These are phyloP conservation scores for Yarrowia porcina DNA, from an alignment of 805 yeast species.

Conservation along the genomic window DNA sequence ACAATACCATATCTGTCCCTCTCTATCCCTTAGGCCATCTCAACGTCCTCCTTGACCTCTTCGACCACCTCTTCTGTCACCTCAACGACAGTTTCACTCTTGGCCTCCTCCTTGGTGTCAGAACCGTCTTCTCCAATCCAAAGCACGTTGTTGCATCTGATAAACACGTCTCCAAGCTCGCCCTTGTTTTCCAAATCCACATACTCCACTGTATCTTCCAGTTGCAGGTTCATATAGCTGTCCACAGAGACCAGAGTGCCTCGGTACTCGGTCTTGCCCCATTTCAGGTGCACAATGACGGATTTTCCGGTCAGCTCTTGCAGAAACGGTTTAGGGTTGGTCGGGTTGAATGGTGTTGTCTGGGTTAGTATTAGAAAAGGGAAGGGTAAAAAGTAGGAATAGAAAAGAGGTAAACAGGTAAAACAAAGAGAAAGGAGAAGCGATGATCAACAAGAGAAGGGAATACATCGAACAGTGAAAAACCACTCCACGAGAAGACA, in stretches of 20 bases:
- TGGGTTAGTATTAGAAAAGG: not conserved
- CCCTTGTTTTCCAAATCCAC: conserved; percentile 50
- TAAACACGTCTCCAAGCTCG: conserved; percentile 70
- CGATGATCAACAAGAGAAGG: too few species aligned
- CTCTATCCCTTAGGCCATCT: not conserved
- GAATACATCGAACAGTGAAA: too few species aligned
- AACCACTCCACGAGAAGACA: too few species aligned
- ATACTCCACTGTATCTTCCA: conserved; percentile 58
- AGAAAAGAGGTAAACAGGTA: too few species aligned
- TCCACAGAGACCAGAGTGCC: conserved; percentile 80
- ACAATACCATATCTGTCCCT: too few species aligned
- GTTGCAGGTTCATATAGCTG: conserved; percentile 85
- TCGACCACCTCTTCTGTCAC: too few species aligned
- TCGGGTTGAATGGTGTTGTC: conserved; percentile 42
- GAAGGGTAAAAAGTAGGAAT: too few species aligned
- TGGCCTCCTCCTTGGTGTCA: conserved; percentile 20
- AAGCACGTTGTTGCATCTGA: conserved; percentile 80
- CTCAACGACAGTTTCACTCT: not conserved
- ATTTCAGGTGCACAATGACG: conserved; percentile 78
- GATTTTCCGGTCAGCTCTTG: conserved; percentile 66
- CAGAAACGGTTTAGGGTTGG: conserved; percentile 88
- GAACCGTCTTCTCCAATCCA: conserved; percentile 60
- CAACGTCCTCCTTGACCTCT: conserved; percentile 14
- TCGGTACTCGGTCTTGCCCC: conserved; percentile 83
- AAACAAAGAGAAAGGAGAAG: too few species aligned